Conservation (phyloP, 148 eudicot genomes). For the Diospyros kaki region DNA sequence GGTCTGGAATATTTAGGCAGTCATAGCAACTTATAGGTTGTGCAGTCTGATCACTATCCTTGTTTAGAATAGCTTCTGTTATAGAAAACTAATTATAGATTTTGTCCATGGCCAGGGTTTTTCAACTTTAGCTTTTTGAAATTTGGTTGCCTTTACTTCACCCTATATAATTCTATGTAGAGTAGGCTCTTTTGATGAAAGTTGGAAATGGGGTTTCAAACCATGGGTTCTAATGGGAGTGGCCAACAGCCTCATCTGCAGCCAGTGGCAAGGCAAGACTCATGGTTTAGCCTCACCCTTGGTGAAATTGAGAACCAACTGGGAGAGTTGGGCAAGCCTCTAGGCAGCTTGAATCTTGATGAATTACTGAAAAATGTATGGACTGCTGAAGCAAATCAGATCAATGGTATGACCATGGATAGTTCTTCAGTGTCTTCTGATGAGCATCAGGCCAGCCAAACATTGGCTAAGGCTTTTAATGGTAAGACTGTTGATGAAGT, state of each 20-base stretch:
- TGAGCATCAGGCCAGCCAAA: constrained; percentile 47
- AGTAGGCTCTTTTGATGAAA: constrained; percentile 11
- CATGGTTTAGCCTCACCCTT: constrained; percentile 49
- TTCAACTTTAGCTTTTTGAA: neutral
- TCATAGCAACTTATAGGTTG: too few relatives aligned
- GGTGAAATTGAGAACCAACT: constrained; percentile 44
- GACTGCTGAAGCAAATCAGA: constrained; percentile 30
- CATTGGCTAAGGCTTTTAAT: constrained; percentile 37
- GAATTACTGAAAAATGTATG: constrained; percentile 46
- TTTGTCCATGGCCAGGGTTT: neutral
- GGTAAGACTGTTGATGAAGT: constrained; percentile 56
- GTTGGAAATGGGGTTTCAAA: constrained; percentile 37
- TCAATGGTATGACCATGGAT: constrained; percentile 21
- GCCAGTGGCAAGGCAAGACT: constrained; percentile 38
- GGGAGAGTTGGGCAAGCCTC: constrained; percentile 48
- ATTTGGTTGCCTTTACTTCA: neutral
- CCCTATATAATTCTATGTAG: neutral
- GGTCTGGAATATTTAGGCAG: too few relatives aligned
- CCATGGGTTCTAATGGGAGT: constrained; percentile 44
- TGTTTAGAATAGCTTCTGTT: neutral
- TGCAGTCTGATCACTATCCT: too few relatives aligned
- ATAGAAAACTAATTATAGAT: neutral
- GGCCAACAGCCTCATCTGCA: constrained; percentile 33
- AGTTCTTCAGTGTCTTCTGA: constrained; percentile 33
- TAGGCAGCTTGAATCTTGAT: constrained; percentile 50